Evolutionary conservation across 495 filamentous ascomycete genomes (phyloP).

Genomic region (Aspergillus steynii): DNA sequence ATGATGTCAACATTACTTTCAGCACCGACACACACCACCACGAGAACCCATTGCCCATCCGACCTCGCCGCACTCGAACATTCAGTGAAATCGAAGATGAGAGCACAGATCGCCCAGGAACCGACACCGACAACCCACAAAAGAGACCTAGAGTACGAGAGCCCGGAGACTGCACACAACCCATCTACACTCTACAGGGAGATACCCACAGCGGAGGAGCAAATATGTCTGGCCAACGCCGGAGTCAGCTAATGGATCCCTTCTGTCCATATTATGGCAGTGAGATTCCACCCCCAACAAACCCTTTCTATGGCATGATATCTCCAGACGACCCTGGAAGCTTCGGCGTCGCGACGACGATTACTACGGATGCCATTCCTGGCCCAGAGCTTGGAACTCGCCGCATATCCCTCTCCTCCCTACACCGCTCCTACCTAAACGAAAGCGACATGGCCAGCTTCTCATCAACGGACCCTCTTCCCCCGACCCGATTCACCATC

Average conservation of each 20-base stretch:
- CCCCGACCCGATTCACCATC: constrained; percentile 14
- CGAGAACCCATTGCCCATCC: background rate
- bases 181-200: background rate
- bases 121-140: too few relatives aligned
- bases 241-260: background rate
- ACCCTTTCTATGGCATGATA: background rate
- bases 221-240: background rate
- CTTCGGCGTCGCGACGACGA: background rate
- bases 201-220: background rate
- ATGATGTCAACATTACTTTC: background rate
- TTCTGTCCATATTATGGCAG: background rate
- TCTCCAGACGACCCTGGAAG: background rate
- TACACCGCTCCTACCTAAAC: background rate
- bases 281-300: background rate
- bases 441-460: background rate
- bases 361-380: background rate
- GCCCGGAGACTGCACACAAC: background rate
- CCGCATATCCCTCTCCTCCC: background rate
- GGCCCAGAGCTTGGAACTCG: background rate
- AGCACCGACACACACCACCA: background rate
- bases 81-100: background rate
- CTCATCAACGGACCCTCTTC: background rate
- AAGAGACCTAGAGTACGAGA: background rate
- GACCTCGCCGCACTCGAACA: background rate
- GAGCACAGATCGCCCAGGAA: background rate